phyloP scores from a whole-genome alignment of 2,329 filamentous ascomycete species.

The Cordyceps farinosa region DNA sequence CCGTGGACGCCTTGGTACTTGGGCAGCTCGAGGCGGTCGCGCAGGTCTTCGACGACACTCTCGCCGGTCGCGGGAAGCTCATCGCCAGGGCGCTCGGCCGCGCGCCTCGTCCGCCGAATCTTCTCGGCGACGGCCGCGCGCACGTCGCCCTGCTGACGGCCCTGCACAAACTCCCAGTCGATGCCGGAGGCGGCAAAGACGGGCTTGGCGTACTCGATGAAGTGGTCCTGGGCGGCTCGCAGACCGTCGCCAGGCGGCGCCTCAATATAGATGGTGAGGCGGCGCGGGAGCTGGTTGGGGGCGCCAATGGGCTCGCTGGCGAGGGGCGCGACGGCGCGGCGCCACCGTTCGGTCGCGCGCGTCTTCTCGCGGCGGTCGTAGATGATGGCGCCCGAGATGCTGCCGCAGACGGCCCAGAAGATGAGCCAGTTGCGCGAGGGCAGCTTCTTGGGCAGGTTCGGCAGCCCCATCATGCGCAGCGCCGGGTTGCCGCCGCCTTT shows the following conservation, averaged over 20 bases:
- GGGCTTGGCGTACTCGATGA: constrained; percentile 93
- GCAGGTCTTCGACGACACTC: constrained; percentile 57
- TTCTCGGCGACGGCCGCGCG: constrained; percentile 81
- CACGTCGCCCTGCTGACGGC: constrained; percentile 87
- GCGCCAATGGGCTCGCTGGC: constrained; percentile 68
- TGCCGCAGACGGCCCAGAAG: constrained; percentile 75
- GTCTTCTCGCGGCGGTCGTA: constrained; percentile 93
- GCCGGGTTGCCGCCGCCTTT: constrained; percentile 58
- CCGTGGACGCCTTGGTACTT: constrained; percentile 73
- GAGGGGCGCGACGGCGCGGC: constrained; percentile 77
- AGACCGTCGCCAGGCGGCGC: constrained; percentile 85
- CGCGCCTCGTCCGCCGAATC: constrained; percentile 68
- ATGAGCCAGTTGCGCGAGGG: constrained; percentile 98
- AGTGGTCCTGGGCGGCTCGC: constrained; percentile 84
- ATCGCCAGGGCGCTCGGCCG: constrained; percentile 51
- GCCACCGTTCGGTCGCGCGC: constrained; percentile 81
- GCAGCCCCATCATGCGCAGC: constrained; percentile 77
- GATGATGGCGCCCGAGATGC: constrained; percentile 74
- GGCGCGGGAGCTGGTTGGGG: constrained; percentile 71
- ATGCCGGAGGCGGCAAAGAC: constrained; percentile 83
- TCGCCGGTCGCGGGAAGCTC: constrained; percentile 46
- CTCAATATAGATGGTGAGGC: constrained; percentile 80
- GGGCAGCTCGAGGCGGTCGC: constrained; percentile 62
- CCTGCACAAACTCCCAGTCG: constrained; percentile 96
- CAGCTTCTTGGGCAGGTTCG: constrained; percentile 75